phyloP scores from a whole-genome alignment of 768 basidiomycete species.

The Mycena galopus region DNA sequence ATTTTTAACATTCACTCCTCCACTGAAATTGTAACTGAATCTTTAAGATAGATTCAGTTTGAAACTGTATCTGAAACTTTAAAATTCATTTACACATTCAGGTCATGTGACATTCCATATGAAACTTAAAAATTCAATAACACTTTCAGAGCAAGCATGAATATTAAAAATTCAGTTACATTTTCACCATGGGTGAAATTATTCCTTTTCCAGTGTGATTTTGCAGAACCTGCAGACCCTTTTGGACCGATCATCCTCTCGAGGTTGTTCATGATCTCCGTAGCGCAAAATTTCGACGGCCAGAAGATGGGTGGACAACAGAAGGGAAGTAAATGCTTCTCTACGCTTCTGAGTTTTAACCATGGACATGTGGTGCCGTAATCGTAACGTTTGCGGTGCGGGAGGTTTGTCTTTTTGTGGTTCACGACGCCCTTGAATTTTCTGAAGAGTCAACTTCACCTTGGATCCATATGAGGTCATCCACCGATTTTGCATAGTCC shows the following conservation, averaged over 20 bases:
- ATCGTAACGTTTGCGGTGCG: background rate
- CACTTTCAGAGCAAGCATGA: too few species aligned
- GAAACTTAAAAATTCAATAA: too few species aligned
- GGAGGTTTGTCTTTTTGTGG: slow-evolving; percentile 22
- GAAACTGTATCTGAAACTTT: too few species aligned
- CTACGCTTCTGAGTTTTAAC: background rate
- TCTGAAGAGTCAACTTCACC: slow-evolving; percentile 2
- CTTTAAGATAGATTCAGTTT: too few species aligned
- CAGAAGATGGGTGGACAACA: slow-evolving; percentile 2
- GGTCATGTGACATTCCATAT: too few species aligned
- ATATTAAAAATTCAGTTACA: too few species aligned
- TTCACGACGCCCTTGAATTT: slow-evolving; percentile 25
- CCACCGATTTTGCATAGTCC: slow-evolving; percentile 9
- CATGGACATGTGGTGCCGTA: slow-evolving; percentile 24
- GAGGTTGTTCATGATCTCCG: slow-evolving; percentile 10
- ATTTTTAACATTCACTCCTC: too few species aligned
- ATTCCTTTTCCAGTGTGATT: too few species aligned
- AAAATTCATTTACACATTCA: too few species aligned
- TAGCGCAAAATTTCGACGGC: slow-evolving; percentile 26
- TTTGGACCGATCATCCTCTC: slow-evolving; percentile 3
- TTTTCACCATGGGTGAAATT: too few species aligned
- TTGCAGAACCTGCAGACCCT: slow-evolving; percentile 23
- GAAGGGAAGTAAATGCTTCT: background rate
- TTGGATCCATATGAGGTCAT: slow-evolving; percentile 17
- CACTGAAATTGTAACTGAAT: too few species aligned